phyloP scores from a whole-genome alignment of 345 rosid genomes.

The Trapa bicornis region DNA sequence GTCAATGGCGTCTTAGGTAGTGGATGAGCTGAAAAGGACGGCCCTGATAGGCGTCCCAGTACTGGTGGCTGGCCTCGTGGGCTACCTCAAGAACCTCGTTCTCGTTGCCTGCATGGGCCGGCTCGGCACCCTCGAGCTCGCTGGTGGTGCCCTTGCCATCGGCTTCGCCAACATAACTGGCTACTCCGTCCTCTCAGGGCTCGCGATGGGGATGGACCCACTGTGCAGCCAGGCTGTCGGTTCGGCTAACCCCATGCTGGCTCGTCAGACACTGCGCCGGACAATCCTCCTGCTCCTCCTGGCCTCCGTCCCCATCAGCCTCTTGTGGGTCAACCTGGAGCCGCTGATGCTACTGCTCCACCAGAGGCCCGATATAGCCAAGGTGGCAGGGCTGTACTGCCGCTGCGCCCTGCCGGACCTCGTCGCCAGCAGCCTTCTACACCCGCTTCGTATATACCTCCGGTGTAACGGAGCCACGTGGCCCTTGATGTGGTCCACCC shows the following conservation, averaged over 20 bases:
- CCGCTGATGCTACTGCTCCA: constrained; percentile 54
- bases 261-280: constrained; percentile 39
- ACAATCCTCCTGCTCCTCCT: constrained; percentile 52
- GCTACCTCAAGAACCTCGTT: constrained; percentile 67
- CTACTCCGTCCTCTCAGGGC: constrained; percentile 75
- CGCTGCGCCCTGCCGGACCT: constrained; percentile 68
- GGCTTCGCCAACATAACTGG: constrained; percentile 95
- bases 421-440: constrained; percentile 58
- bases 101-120: constrained; percentile 75
- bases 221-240: constrained; percentile 84
- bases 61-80: constrained; percentile 55
- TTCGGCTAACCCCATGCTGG: constrained; percentile 42
- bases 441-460: constrained; percentile 72
- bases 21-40: constrained; percentile 58
- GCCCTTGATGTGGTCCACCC: constrained; percentile 78
- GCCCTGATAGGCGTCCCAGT: constrained; percentile 61
- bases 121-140: constrained; percentile 80
- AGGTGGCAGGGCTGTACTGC: constrained; percentile 57
- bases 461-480: constrained; percentile 76
- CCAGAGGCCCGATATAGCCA: constrained; percentile 51
- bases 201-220: constrained; percentile 91
- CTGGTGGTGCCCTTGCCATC: constrained; percentile 80
- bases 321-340: constrained; percentile 60
- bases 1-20: constrained; percentile 23
- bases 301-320: constrained; percentile 47